These are phyloP conservation scores for Bonia amplexicaulis DNA, from an alignment of 176 grass and related monocot genomes.

Conservation along the genomic window DNA sequence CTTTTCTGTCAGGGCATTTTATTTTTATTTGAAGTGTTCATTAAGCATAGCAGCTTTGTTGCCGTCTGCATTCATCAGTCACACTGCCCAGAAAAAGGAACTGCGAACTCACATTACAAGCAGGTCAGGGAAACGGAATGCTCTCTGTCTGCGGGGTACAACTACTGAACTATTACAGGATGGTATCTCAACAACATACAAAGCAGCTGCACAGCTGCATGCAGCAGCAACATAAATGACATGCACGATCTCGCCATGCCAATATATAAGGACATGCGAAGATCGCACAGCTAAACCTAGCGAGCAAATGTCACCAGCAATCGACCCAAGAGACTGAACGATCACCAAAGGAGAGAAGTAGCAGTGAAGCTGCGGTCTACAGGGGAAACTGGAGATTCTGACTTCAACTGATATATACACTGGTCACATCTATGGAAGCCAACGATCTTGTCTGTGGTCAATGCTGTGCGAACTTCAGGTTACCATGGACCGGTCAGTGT, in stretches of 20 bases:
- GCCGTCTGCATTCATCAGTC: slow-evolving; percentile 3
- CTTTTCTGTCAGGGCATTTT: background rate
- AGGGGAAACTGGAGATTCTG: background rate
- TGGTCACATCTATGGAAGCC: slow-evolving; percentile 21
- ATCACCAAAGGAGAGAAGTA: slow-evolving; percentile 2
- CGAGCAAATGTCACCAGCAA: background rate
- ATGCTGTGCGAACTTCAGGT: slow-evolving; percentile 12
- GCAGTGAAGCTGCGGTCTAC: background rate
- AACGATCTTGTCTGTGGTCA: background rate
- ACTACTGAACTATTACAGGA: background rate
- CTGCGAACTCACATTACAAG: slow-evolving; percentile 2
- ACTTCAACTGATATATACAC: slow-evolving; percentile 41
- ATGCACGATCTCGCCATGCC: background rate
- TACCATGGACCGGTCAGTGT: slow-evolving; percentile 72
- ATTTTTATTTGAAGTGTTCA: background rate
- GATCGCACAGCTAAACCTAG: slow-evolving; percentile 28
- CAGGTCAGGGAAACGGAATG: slow-evolving; percentile 16
- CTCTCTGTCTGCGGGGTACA: background rate
- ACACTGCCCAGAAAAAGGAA: background rate
- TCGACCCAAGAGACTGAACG: background rate
- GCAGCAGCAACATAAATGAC: background rate
- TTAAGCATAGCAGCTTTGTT: background rate
- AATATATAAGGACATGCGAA: slow-evolving; percentile 22
- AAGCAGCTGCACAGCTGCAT: slow-evolving; percentile 9
- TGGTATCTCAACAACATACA: slow-evolving; percentile 12